Conservation (phyloP, 805 yeast genomes). For the Nakazawaea populi region DNA sequence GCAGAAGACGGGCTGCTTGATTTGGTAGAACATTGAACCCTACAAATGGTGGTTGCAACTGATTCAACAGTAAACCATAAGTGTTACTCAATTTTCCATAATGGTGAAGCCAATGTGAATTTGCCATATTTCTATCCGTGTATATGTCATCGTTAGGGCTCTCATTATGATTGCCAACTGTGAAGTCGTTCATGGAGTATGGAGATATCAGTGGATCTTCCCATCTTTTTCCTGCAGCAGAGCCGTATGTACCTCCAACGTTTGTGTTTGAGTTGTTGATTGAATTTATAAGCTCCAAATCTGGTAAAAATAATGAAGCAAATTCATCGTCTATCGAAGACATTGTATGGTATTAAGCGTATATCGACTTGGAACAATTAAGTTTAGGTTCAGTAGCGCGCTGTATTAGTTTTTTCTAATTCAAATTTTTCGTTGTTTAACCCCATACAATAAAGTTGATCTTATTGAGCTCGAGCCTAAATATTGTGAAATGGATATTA, state of each 20-base stretch:
- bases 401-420: too few relatives aligned
- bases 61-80: constrained; percentile 1
- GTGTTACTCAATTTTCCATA: constrained; percentile 1
- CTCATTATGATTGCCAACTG: neutral
- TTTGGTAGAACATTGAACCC: neutral
- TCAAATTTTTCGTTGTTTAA: too few relatives aligned
- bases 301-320: constrained; percentile 14
- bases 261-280: neutral
- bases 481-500: too few relatives aligned
- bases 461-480: too few relatives aligned
- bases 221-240: neutral
- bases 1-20: neutral
- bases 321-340: constrained; percentile 15
- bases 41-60: constrained; percentile 1
- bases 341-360: neutral
- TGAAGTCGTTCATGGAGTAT: neutral
- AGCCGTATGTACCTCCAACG: neutral
- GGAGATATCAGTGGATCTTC: neutral
- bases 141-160: neutral
- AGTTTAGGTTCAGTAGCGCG: too few relatives aligned
- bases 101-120: constrained; percentile 6
- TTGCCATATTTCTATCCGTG: neutral
- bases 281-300: constrained; percentile 8
- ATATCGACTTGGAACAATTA: too few relatives aligned
- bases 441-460: too few relatives aligned